phyloP scores from a whole-genome alignment of 495 filamentous ascomycete genomes.

The Oidiodendron maius region DNA sequence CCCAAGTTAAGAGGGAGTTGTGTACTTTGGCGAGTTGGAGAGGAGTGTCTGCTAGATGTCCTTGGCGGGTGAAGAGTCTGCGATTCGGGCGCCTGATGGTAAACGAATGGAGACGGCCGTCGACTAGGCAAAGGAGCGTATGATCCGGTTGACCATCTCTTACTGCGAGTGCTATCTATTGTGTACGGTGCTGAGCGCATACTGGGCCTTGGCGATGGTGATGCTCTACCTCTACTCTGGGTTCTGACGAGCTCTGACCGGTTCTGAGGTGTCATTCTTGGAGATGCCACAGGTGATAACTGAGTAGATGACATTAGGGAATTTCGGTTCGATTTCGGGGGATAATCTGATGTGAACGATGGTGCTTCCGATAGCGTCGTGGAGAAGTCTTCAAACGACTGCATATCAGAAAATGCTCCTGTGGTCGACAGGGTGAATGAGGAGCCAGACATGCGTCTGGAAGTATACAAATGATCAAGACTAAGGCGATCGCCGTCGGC shows the following conservation, averaged over 20 bases:
- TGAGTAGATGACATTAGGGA: slow-evolving; percentile 55
- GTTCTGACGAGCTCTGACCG: slow-evolving; percentile 50
- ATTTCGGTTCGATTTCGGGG: slow-evolving; percentile 49
- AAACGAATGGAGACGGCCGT: slow-evolving; percentile 49
- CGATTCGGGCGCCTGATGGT: slow-evolving; percentile 42
- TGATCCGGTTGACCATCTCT: slow-evolving; percentile 68
- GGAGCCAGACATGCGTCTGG: slow-evolving; percentile 51
- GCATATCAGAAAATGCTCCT: slow-evolving; percentile 50
- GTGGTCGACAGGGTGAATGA: slow-evolving; percentile 53
- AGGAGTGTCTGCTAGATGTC: slow-evolving; percentile 44
- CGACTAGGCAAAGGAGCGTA: slow-evolving; percentile 42
- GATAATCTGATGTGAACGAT: slow-evolving; percentile 50
- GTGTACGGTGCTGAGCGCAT: slow-evolving; percentile 60
- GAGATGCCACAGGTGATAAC: slow-evolving; percentile 52
- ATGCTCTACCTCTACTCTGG: slow-evolving; percentile 55
- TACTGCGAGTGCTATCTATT: slow-evolving; percentile 53
- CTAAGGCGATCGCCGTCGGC: slow-evolving; percentile 21
- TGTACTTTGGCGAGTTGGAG: slow-evolving; percentile 47
- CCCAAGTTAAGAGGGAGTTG: slow-evolving; percentile 45
- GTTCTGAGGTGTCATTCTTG: slow-evolving; percentile 50
- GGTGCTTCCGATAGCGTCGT: slow-evolving; percentile 48
- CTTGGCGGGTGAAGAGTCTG: slow-evolving; percentile 36
- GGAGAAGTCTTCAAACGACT: slow-evolving; percentile 55
- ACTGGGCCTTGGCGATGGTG: slow-evolving; percentile 58
- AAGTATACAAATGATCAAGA: slow-evolving; percentile 28